Percentiles rank a stretch among this genome's conserved stretches.
Conservation (phyloP, 495 filamentous ascomycete species). For the Aspergillus cristatus region DNA sequence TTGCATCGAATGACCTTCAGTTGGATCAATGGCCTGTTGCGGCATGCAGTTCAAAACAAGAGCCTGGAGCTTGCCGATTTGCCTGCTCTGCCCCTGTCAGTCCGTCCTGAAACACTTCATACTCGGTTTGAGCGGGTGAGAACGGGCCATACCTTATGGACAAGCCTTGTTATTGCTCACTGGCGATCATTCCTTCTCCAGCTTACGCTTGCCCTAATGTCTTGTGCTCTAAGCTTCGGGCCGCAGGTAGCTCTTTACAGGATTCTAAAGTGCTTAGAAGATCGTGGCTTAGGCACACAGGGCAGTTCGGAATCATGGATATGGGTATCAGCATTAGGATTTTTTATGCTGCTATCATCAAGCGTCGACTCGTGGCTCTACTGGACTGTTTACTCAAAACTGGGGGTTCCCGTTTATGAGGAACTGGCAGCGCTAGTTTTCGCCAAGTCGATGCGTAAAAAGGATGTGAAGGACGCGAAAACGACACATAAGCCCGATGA, state of each 20-base stretch:
- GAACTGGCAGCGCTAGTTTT: constrained; percentile 68
- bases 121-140: constrained; percentile 42
- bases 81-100: constrained; percentile 30
- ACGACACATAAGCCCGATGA: constrained; percentile 29
- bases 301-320: constrained; percentile 44
- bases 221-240: constrained; percentile 51
- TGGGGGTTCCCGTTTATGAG: constrained; percentile 56
- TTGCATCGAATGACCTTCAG: constrained; percentile 53
- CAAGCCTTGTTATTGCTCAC: constrained; percentile 48
- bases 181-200: constrained; percentile 44
- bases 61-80: constrained; percentile 52
- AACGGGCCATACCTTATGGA: constrained; percentile 49
- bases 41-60: constrained; percentile 42
- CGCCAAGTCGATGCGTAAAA: constrained; percentile 67
- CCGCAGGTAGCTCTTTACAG: constrained; percentile 62
- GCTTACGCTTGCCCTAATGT: constrained; percentile 40
- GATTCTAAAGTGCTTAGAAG: constrained; percentile 55
- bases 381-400: constrained; percentile 56
- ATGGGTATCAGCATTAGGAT: constrained; percentile 58
- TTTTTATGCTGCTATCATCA: constrained; percentile 43
- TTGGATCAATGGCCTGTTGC: constrained; percentile 51
- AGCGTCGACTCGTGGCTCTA: constrained; percentile 53
- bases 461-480: constrained; percentile 55
- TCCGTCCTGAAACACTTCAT: constrained; percentile 20
- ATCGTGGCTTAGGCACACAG: constrained; percentile 25